Conservation (phyloP, 2,329 filamentous ascomycete genomes). For the Mycosphaerelloides madeirae region DNA sequence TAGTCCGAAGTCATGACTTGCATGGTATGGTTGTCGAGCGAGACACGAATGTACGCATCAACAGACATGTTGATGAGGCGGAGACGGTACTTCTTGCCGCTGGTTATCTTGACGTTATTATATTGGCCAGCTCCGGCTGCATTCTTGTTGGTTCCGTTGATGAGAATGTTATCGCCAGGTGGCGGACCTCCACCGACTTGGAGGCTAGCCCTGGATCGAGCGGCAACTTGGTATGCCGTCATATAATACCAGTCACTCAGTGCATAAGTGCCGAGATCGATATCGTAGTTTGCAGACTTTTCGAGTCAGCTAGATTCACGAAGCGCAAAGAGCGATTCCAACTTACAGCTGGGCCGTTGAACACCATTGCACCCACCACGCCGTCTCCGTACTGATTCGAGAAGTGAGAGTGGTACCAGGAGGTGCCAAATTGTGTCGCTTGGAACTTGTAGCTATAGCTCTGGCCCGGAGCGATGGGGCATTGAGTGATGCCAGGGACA, state of each 20-base stretch:
- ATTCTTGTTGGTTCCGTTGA: constrained; percentile 13
- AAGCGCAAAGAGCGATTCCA: no score
- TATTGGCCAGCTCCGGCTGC: constrained; percentile 14
- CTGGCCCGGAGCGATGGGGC: constrained; percentile 17
- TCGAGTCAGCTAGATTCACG: no score
- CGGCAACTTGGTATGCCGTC: constrained; percentile 18
- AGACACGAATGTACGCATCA: constrained; percentile 39
- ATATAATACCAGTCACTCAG: constrained; percentile 56
- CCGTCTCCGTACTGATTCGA: constrained; percentile 53
- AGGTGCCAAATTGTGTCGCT: constrained; percentile 44
- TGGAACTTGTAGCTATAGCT: constrained; percentile 17
- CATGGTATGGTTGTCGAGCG: constrained; percentile 44
- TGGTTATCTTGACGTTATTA: constrained; percentile 21
- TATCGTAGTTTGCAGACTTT: constrained; percentile 52
- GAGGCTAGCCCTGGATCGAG: constrained; percentile 29
- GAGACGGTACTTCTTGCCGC: constrained; percentile 38
- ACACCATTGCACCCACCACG: constrained; percentile 55
- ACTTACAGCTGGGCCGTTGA: constrained; percentile 50
- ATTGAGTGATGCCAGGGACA: constrained; percentile 19
- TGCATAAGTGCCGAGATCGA: constrained; percentile 56
- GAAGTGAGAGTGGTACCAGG: constrained; percentile 56
- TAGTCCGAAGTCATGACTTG: constrained; percentile 41
- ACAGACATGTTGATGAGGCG: constrained; percentile 40
- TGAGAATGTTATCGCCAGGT: constrained; percentile 7
- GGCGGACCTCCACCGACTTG: constrained; percentile 29